phyloP scores from a whole-genome alignment of 164 flowering plant genomes.

The Tinospora cordifolia region DNA sequence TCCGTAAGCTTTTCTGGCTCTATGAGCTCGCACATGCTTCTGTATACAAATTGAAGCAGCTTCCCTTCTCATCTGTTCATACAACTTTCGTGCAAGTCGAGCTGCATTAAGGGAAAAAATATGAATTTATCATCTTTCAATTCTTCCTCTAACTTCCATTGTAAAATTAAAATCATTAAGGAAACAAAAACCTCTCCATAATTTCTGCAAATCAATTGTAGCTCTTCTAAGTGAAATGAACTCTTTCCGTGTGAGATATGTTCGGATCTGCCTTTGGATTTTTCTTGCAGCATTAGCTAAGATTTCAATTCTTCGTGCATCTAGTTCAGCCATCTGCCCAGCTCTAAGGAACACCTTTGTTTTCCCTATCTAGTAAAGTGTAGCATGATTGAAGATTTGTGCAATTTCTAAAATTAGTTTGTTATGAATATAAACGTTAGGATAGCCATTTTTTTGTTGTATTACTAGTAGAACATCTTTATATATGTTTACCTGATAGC shows the following conservation, averaged over 20 bases:
- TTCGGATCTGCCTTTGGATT: conserved; percentile 69
- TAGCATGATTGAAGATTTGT: neutral
- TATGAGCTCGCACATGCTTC: conserved; percentile 46
- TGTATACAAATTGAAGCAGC: conserved; percentile 62
- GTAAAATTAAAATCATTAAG: neutral
- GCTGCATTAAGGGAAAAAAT: conserved; percentile 27
- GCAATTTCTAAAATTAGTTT: neutral
- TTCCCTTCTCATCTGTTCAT: conserved; percentile 56
- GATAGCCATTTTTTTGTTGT: neutral
- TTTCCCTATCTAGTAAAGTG: conserved; percentile 58
- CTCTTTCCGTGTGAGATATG: conserved; percentile 58
- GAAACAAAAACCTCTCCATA: conserved; percentile 59
- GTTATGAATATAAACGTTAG: neutral
- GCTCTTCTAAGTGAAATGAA: conserved; percentile 47
- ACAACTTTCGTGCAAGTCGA: conserved; percentile 56
- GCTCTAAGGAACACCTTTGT: conserved; percentile 84
- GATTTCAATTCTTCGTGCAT: conserved; percentile 73
- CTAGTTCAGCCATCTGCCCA: conserved; percentile 93
- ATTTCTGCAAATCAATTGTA: conserved; percentile 46
- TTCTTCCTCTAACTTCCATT: neutral
- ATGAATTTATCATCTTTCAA: conserved; percentile 4
- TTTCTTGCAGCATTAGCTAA: conserved; percentile 60
- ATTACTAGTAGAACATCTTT: neutral
- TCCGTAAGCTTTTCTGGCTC: conserved; percentile 41
- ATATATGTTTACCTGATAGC: conserved; percentile 61